These are phyloP conservation scores for Dothidotthia symphoricarpi DNA, from an alignment of 2,329 filamentous ascomycete species.

Conservation along the genomic window DNA sequence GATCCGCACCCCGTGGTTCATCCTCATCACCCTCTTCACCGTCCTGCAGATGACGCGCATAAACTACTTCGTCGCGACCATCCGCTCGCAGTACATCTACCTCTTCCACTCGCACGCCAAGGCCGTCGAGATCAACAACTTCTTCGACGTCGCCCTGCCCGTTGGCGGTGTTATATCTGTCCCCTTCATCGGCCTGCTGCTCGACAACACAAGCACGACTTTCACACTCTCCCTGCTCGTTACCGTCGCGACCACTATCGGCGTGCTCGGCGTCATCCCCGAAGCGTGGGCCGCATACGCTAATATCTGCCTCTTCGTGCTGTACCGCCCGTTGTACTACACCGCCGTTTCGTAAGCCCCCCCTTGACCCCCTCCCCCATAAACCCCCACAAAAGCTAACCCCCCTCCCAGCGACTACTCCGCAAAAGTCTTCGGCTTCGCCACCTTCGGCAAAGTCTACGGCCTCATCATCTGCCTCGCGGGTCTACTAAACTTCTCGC, in stretches of 20 bases:
- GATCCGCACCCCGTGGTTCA: constrained; percentile 78
- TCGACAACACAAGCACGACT: constrained; percentile 73
- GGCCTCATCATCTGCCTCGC: constrained; percentile 82
- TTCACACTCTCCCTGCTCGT: constrained; percentile 71
- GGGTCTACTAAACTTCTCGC: constrained; percentile 77
- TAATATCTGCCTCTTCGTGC: constrained; percentile 75
- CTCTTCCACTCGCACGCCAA: constrained; percentile 63
- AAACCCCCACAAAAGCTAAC: constrained; percentile 5
- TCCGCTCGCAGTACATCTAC: constrained; percentile 76
- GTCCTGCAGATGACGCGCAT: constrained; percentile 67
- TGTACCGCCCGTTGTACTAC: constrained; percentile 88
- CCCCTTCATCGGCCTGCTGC: constrained; percentile 77
- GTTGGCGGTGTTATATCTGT: constrained; percentile 80
- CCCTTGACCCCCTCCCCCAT: not conserved
- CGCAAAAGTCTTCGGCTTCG: constrained; percentile 87
- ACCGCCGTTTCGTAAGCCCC: constrained; percentile 68
- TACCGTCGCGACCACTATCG: constrained; percentile 68
- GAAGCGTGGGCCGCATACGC: constrained; percentile 69
- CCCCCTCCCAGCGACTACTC: constrained; percentile 63
- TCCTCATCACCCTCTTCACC: constrained; percentile 80
- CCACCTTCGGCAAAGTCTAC: constrained; percentile 87
- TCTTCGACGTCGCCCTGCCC: constrained; percentile 84
- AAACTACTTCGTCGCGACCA: constrained; percentile 91
- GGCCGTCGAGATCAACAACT: constrained; percentile 71
- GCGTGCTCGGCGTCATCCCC: constrained; percentile 71